Percentiles rank a stretch among this genome's conserved stretches.
These are phyloP conservation scores for Hypoxylon sp. DNA, from an alignment of 2,329 filamentous ascomycete genomes.

Conservation along the genomic window DNA sequence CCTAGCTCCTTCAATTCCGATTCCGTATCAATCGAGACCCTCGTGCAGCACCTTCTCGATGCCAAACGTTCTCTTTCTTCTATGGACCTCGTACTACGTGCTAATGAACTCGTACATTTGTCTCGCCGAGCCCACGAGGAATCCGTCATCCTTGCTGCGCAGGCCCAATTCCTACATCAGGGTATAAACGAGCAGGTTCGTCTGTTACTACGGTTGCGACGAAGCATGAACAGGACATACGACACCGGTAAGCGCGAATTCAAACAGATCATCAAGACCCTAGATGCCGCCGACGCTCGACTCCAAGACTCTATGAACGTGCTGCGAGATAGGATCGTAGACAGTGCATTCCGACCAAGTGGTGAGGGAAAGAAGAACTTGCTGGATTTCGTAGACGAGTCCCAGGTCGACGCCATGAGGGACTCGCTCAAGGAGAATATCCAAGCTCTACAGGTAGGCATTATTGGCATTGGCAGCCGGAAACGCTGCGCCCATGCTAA, in stretches of 20 bases:
- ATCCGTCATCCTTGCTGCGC: constrained; percentile 76
- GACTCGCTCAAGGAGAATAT: constrained; percentile 77
- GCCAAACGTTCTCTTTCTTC: constrained; percentile 90
- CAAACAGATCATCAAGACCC: constrained; percentile 68
- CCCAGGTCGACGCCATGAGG: constrained; percentile 73
- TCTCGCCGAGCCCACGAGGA: constrained; percentile 83
- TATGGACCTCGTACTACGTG: constrained; percentile 83
- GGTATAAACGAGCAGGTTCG: constrained; percentile 69
- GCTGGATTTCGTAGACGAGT: constrained; percentile 81
- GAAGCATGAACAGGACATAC: constrained; percentile 66
- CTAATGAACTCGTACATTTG: constrained; percentile 84
- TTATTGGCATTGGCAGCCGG: background rate
- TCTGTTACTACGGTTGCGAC: constrained; percentile 64
- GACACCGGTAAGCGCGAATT: constrained; percentile 71
- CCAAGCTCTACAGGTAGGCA: constrained; percentile 72
- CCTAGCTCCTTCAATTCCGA: constrained; percentile 54
- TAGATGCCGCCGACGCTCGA: constrained; percentile 74
- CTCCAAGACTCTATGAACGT: constrained; percentile 75
- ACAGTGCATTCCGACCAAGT: constrained; percentile 70
- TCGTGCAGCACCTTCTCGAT: constrained; percentile 85
- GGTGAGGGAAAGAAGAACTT: constrained; percentile 71
- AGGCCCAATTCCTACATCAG: constrained; percentile 74
- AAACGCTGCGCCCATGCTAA: constrained; percentile 33
- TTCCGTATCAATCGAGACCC: constrained; percentile 72
- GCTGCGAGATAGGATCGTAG: constrained; percentile 72